phyloP scores from a whole-genome alignment of 2,329 filamentous ascomycete species.

The Colletotrichum camelliae region DNA sequence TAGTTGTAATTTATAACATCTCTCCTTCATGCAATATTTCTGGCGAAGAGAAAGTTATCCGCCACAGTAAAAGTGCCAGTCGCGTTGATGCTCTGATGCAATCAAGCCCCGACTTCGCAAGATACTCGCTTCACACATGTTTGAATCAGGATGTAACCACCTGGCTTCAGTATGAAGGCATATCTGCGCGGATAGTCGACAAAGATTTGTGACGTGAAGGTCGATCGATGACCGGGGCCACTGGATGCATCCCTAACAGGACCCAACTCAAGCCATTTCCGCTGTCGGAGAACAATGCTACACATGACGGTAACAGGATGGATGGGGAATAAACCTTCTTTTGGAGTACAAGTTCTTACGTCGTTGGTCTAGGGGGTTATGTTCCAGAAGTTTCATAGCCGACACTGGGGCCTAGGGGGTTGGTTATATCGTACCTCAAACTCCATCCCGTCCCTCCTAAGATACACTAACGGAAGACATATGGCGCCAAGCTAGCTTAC shows the following conservation, averaged over 20 bases:
- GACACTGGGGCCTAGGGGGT: too few relatives aligned
- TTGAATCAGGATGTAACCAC: too few relatives aligned
- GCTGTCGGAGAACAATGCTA: not conserved
- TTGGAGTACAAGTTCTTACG: too few relatives aligned
- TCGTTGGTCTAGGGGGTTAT: too few relatives aligned
- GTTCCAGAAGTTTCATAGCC: too few relatives aligned
- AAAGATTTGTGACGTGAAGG: not conserved
- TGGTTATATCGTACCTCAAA: too few relatives aligned
- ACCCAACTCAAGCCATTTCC: not conserved
- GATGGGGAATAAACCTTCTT: not conserved
- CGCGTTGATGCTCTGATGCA: not conserved
- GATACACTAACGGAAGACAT: too few relatives aligned
- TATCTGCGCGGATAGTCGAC: not conserved
- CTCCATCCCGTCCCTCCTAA: too few relatives aligned
- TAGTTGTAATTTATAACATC: too few relatives aligned
- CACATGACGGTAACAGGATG: not conserved
- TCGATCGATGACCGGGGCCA: not conserved
- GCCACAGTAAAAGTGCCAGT: not conserved
- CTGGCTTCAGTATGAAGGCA: not conserved
- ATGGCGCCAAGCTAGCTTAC: too few relatives aligned
- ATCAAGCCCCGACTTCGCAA: rapidly evolving
- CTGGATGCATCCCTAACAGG: not conserved
- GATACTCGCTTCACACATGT: too few relatives aligned
- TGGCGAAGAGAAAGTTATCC: rapidly evolving
- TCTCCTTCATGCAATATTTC: too few relatives aligned